Evolutionary conservation across 169 alveolate genomes (phyloP).

Genomic region (Cryptosporidium sp.): DNA sequence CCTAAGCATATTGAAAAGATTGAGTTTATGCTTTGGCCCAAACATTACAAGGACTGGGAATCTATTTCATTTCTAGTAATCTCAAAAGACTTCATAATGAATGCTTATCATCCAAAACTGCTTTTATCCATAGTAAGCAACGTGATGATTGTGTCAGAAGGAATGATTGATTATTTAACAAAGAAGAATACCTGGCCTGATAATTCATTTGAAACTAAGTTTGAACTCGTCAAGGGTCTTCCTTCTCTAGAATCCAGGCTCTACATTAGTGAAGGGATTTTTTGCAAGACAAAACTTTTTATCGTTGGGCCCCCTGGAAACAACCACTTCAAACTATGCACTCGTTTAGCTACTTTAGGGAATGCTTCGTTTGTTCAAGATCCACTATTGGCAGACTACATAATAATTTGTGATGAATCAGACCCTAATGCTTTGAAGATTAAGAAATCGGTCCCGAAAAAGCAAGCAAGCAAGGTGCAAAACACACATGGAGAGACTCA

Average conservation of each 20-base stretch:
- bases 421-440: constrained; percentile 40
- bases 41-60: constrained; percentile 66
- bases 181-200: constrained; percentile 60
- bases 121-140: constrained; percentile 56
- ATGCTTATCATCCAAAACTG: constrained; percentile 56
- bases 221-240: constrained; percentile 2
- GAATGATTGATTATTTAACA: constrained; percentile 43
- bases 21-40: constrained; percentile 63
- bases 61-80: constrained; percentile 62
- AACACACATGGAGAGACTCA: constrained; percentile 75
- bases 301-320: constrained; percentile 49
- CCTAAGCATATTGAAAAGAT: constrained; percentile 35
- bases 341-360: constrained; percentile 64
- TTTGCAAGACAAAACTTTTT: constrained; percentile 56
- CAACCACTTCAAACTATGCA: constrained; percentile 52
- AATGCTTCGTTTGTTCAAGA: constrained; percentile 67
- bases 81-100: constrained; percentile 18
- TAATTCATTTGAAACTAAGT: constrained; percentile 66
- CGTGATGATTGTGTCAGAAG: constrained; percentile 66
- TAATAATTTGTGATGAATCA: constrained; percentile 58
- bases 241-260: constrained; percentile 72
- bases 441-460: constrained; percentile 63
- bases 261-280: constrained; percentile 64
- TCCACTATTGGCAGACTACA: constrained; percentile 60
- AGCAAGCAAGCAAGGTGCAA: constrained; percentile 70